Percentiles rank a stretch among this genome's conserved stretches.
These are phyloP conservation scores for Plasmodium knowlesi DNA, from an alignment of 169 alveolate genomes.

Conservation along the genomic window DNA sequence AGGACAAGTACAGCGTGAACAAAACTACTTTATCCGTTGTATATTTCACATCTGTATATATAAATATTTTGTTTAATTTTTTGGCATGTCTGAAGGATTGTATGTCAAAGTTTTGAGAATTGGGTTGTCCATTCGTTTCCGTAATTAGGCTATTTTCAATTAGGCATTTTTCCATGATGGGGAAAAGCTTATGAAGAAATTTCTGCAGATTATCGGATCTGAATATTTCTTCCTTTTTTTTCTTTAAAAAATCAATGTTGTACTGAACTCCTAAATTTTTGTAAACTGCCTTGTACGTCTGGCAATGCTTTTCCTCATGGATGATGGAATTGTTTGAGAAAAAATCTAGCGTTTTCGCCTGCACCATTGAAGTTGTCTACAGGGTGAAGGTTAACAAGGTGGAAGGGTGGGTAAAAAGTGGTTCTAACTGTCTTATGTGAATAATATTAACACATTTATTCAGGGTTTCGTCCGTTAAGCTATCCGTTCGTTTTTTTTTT, in stretches of 20 bases:
- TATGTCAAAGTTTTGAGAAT: conserved; percentile 13
- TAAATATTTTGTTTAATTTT: conserved; percentile 67
- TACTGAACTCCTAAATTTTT: conserved; percentile 58
- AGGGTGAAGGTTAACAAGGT: neutral
- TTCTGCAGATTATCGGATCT: conserved; percentile 42
- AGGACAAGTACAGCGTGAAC: conserved; percentile 25
- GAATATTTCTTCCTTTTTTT: conserved; percentile 64
- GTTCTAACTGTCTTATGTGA: neutral
- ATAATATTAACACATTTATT: neutral
- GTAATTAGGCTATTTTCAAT: conserved; percentile 47
- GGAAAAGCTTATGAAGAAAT: conserved; percentile 56
- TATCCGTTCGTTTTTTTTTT: neutral
- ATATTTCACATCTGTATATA: conserved; percentile 70
- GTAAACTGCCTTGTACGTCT: conserved; percentile 46
- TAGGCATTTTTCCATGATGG: conserved; percentile 42
- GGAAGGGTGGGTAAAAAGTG: neutral
- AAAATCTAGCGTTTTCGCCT: conserved; percentile 52
- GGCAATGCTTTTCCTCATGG: conserved; percentile 36
- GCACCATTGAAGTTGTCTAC: conserved; percentile 15
- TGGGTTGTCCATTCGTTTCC: conserved; percentile 15
- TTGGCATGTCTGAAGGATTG: conserved; percentile 38
- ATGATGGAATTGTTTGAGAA: conserved; percentile 52
- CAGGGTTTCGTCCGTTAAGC: neutral
- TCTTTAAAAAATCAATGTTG: conserved; percentile 60
- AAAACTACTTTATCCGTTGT: conserved; percentile 67